Evolutionary conservation across 768 basidiomycete genomes (phyloP).

Genomic region (Pisolithus albus): DNA sequence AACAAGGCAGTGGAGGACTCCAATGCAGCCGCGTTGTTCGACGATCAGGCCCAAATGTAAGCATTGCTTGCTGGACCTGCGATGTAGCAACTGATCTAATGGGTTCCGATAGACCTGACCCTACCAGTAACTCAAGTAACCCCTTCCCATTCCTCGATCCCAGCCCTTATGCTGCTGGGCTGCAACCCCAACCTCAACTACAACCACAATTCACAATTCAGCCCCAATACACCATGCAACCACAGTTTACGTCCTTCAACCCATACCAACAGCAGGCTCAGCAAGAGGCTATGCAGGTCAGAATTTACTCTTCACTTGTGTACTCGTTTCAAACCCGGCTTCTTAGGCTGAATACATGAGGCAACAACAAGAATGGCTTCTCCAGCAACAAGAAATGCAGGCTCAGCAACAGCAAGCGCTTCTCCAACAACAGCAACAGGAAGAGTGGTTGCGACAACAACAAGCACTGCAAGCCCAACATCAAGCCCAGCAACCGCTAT

Average conservation of each 20-base stretch:
- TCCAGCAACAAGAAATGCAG: constrained; percentile 53
- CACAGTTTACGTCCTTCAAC: constrained; percentile 86
- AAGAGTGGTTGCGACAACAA: constrained; percentile 58
- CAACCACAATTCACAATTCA: constrained; percentile 40
- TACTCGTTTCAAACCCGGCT: neutral
- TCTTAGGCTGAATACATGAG: constrained; percentile 36
- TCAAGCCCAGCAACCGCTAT: constrained; percentile 39
- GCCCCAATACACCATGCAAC: constrained; percentile 74
- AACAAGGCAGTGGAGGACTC: constrained; percentile 64
- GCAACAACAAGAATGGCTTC: constrained; percentile 64
- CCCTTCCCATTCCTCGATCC: constrained; percentile 60
- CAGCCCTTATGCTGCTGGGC: constrained; percentile 48
- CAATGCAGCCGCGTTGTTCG: constrained; percentile 73
- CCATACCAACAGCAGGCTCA: constrained; percentile 90
- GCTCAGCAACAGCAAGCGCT: constrained; percentile 38
- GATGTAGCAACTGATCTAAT: constrained; percentile 4
- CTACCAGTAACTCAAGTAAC: constrained; percentile 34
- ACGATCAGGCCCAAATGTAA: constrained; percentile 77
- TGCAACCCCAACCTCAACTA: constrained; percentile 39
- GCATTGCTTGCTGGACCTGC: constrained; percentile 16
- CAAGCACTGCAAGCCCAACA: constrained; percentile 44
- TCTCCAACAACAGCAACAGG: constrained; percentile 42
- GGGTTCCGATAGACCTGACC: constrained; percentile 22
- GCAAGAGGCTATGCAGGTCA: constrained; percentile 74
- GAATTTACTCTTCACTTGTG: neutral